Evolutionary conservation across 371 early-diverging fungal species (phyloP), one percentile per base, ranked within the genome.

Genomic region (Lichtheimia hyalospora): DNA sequence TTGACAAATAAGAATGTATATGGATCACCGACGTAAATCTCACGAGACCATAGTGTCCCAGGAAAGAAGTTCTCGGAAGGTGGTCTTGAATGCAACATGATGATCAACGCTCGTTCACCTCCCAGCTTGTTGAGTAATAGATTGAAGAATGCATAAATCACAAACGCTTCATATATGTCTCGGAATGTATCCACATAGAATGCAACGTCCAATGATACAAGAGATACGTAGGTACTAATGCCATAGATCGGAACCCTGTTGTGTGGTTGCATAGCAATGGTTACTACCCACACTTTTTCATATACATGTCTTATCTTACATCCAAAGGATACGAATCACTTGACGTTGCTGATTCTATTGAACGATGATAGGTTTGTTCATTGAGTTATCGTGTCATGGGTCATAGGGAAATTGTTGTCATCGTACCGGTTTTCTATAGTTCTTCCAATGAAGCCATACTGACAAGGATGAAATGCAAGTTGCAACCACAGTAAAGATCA

Each of bases 91-190:
- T 90, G 89, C 49, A 96, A 73, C 83, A 84, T 88, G 54, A 83
- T 84, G 51, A 95, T 78, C 54, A 96, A 69, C 0, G 85, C 83
- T 46, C 96, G 83, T 65, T 97, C 97, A 12, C 98, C 98, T n/a
- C 93, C 97, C 49, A 96, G 79, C 60, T 94, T 93, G 71, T 88
- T 92, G 28, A 96, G 85, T 51, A 96, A 71, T 28, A 97, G 76
- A 34, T 83, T 90, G 77, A 96, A 94, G 73, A 97, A 97, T 60
- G 93, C 89, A 74, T 95, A 97, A 43, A 97, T 90, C 18, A 96
- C 98, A 81, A 97, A 96, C 12, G 96, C 97, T 80, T 97, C 98
- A 66, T 97, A 97, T 12, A 96, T 84, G 58, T 97, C 98, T 56
- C 96, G 85, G 57, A 97, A 80, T 1, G 94, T 89, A 63, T 97